Evolutionary conservation across 2,329 filamentous ascomycete species (phyloP), one percentile per base, ranked within the genome.

Genomic region (Gremmenia infestans): DNA sequence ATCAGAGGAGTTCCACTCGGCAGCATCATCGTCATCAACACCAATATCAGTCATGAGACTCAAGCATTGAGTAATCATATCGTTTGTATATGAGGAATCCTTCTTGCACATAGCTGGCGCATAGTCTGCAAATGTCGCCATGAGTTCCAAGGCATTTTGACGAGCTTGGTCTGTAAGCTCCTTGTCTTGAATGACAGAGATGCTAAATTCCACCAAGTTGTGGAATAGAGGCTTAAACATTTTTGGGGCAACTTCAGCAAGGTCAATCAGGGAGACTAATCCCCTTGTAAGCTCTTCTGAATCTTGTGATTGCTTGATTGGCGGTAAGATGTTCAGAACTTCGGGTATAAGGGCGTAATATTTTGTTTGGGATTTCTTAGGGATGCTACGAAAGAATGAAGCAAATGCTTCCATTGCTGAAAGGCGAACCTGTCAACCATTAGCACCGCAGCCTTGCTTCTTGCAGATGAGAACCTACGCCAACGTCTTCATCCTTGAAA

Each of bases 31-130:
- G 65, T 99, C 94, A 64, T 97, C 94, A 59, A 87, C 81, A 40
- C 92, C 94, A 59, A 99, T 87, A 70, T 99, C 94, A 4, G 94
- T 97, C 94, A 99, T 99, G 65, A 99, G 76, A 65, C 93, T 97
- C 64, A 99, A 77, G 72, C 94, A 99, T 73, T 99, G 94, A 0
- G 92, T 97, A 62, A 99, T 95, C 94, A 99, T 99, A 62, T 97
- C 91, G 58, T 83, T 86, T 2, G 92, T 94, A 74, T 95, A 99
- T 11, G 85, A 87, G n/a, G 85, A 74, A 69, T 99, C 93, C 71
- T 96, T 97, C 70, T 88, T 90, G 78, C 94, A 97, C 86, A 97
- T 93, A 39, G 88, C 87, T 4, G 94, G 91, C 1, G 91, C 89
- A 67, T 93, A 94, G 70, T 99, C 94, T 63, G 93, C 92, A 71